A percentile compares a stretch with the other conserved stretches of the same genome.
Conservation (phyloP, 2,329 filamentous ascomycete species). For the Fusarium fracticaudum region DNA sequence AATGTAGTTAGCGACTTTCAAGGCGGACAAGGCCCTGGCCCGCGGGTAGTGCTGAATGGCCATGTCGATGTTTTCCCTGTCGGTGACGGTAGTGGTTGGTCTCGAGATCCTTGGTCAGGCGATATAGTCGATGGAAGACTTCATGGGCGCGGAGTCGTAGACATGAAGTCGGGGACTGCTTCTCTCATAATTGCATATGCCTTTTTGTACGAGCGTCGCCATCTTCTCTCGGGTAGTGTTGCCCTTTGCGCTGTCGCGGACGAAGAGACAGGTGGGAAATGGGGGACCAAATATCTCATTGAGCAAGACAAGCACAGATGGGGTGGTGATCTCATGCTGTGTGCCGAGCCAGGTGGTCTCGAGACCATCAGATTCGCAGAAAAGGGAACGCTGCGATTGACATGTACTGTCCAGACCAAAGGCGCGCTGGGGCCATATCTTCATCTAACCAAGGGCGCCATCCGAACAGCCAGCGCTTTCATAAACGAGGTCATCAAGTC, state of each 20-base stretch:
- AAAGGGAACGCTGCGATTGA: not conserved
- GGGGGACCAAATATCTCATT: not conserved
- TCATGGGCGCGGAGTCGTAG: not conserved
- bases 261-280: not conserved
- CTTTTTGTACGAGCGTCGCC: not conserved
- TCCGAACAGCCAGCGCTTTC: not conserved
- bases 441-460: not conserved
- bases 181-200: not conserved
- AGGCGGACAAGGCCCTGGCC: not conserved
- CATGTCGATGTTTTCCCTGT: slow-evolving; percentile 1
- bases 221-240: not conserved
- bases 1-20: not conserved
- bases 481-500: not conserved
- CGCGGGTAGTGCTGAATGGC: not conserved
- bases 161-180: slow-evolving; percentile 1
- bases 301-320: not conserved
- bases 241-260: not conserved
- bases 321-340: not conserved
- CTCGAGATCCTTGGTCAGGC: not conserved
- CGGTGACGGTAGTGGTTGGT: not conserved
- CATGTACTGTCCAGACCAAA: not conserved
- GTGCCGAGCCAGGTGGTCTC: not conserved
- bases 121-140: not conserved
- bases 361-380: not conserved
- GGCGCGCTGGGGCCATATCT: not conserved